Percentiles rank a stretch among this genome's conserved stretches.
These are phyloP conservation scores for Beauveria sp. DNA, from an alignment of 2,329 filamentous ascomycete genomes.

Conservation along the genomic window DNA sequence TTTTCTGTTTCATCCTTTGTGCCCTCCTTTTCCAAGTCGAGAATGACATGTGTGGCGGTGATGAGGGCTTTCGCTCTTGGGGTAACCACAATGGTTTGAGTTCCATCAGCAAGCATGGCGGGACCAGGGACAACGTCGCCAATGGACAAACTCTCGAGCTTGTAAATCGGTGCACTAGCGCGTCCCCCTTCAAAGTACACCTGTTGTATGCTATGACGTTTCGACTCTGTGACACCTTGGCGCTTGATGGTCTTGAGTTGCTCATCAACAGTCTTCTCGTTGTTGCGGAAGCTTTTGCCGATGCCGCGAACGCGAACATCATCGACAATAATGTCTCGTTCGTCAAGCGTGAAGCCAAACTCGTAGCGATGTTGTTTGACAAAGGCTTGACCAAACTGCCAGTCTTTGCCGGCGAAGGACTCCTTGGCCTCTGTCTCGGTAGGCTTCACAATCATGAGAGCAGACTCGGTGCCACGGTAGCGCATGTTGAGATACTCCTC, in stretches of 20 bases:
- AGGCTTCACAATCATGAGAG: conserved; percentile 81
- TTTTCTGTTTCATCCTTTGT: conserved; percentile 23
- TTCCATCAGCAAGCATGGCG: conserved; percentile 78
- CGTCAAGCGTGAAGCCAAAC: conserved; percentile 80
- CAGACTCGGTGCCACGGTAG: conserved; percentile 84
- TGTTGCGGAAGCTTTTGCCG: conserved; percentile 74
- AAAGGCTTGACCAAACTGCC: conserved; percentile 80
- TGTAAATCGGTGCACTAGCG: conserved; percentile 72
- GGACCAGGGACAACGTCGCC: conserved; percentile 71
- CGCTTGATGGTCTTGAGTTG: conserved; percentile 66
- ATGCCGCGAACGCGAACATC: conserved; percentile 85
- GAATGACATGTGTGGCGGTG: conserved; percentile 80
- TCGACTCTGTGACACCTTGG: conserved; percentile 47
- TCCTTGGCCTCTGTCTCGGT: conserved; percentile 51
- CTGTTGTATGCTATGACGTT: conserved; percentile 56
- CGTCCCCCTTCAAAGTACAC: conserved; percentile 84
- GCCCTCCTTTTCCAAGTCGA: conserved; percentile 62
- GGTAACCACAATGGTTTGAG: conserved; percentile 86
- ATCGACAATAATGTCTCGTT: conserved; percentile 82
- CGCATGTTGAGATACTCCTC: conserved; percentile 94
- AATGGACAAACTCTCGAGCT: conserved; percentile 63
- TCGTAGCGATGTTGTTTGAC: conserved; percentile 83
- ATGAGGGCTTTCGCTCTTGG: conserved; percentile 70
- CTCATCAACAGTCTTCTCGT: conserved; percentile 75
- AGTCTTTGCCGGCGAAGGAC: conserved; percentile 57